phyloP scores from a whole-genome alignment of 2,329 filamentous ascomycete species.

The Aspergillus tamarii region DNA sequence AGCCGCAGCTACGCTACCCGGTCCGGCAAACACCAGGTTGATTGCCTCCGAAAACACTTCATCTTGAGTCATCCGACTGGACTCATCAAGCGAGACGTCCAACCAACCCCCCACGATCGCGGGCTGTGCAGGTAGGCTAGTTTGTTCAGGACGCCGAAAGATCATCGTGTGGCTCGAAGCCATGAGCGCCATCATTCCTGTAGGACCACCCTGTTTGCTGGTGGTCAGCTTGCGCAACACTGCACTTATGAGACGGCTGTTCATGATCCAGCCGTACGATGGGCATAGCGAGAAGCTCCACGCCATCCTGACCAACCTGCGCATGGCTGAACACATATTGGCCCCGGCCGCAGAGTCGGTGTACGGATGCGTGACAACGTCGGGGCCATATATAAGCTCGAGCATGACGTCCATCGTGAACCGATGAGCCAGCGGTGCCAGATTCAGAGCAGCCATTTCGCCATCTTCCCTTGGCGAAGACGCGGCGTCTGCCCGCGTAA shows the following conservation, averaged over 20 bases:
- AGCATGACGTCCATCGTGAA: slow-evolving; percentile 21
- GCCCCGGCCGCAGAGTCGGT: slow-evolving; percentile 13
- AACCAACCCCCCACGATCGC: slow-evolving; percentile 22
- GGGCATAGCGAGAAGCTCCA: slow-evolving; percentile 23
- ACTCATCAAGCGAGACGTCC: slow-evolving; percentile 15
- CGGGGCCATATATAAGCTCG: slow-evolving; percentile 22
- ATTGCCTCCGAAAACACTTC: slow-evolving; percentile 19
- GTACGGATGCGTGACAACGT: slow-evolving; percentile 16
- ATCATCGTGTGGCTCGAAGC: slow-evolving; percentile 10
- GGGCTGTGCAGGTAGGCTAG: slow-evolving; percentile 7
- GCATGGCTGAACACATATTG: slow-evolving; percentile 13
- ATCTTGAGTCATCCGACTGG: slow-evolving; percentile 15
- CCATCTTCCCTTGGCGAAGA: neutral
- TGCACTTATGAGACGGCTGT: slow-evolving; percentile 9
- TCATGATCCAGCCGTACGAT: slow-evolving; percentile 22
- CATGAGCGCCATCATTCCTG: slow-evolving; percentile 13
- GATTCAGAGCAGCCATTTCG: slow-evolving; percentile 9
- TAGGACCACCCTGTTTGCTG: slow-evolving; percentile 5
- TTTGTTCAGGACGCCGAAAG: slow-evolving; percentile 9
- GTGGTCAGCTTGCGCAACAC: slow-evolving; percentile 8
- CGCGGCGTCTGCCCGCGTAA: slow-evolving; percentile 11
- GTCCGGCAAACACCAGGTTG: slow-evolving; percentile 23
- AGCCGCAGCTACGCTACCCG: slow-evolving; percentile 22
- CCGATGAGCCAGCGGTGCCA: slow-evolving; percentile 17
- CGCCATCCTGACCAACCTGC: slow-evolving; percentile 16